Base-by-base conservation (phyloP, 441 rosid species). In the Gossypium gossypioides region DNA sequence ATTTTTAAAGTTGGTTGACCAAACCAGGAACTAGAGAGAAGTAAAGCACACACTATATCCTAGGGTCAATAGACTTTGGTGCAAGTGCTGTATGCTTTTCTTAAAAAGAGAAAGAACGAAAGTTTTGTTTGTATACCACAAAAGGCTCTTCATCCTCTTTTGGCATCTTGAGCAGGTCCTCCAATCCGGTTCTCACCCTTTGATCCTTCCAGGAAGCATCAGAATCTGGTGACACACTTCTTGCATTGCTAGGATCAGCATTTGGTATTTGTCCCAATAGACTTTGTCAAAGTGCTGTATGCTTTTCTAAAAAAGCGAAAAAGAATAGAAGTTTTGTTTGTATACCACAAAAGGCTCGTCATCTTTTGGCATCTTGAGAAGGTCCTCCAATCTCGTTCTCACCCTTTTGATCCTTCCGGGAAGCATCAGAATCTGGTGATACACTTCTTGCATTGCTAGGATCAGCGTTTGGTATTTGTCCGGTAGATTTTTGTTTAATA, bases 121-220 rank as follows among this genome's bases (percentile, higher is more conserved):
- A 15, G 42, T 8, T 66, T 6, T 67, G 25, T 34, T 50, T 37
- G 54, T 15, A 25, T 48, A 52, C 48, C 29, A 32, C 42, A 2
- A 18, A 68, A 29, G 42, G 40, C 57, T 6, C 60, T 34, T 1
- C 10, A 59, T 78, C 73, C 77, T 66, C 70, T 58, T 67, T 67
- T 62, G 16, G 67, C 40, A 50, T 74, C 83, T 64, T 40, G 15
- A 51, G 76, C 66, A 71, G 73, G 74, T 70, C 68, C 72, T 68
- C 37, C 73, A 32, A 29, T 76, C 62, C 58, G 24, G 68, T 67
- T 68, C 73, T 60, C 79, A 55, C 71, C 44, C 57, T 50, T 51
- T 69, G 81, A 70, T 75, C 83, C 66, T 79, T 68, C 72, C 7
- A 63, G 37, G 79, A 61, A 74, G 78, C 42, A 75, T 55, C 78